Conservation (phyloP, 2,329 filamentous ascomycete species). For the Colletotrichum abscissum region DNA sequence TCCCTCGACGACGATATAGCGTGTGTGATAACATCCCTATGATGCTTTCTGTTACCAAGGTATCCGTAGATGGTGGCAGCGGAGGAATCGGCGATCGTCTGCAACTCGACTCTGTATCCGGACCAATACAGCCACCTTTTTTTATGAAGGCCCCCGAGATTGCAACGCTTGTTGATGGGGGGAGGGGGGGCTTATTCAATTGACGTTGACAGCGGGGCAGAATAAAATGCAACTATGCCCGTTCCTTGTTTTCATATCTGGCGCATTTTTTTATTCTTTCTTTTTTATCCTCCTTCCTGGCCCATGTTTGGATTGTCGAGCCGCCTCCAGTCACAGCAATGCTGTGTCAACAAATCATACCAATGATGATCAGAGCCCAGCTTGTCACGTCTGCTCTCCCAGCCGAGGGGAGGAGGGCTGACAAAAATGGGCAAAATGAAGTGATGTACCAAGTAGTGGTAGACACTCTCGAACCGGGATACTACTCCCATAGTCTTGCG, state of each 20-base stretch:
- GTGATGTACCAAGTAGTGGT: not conserved
- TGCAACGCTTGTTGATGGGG: not conserved
- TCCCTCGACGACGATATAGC: not conserved
- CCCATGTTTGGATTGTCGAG: not conserved
- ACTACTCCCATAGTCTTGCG: not conserved
- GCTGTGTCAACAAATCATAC: not conserved
- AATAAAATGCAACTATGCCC: not conserved
- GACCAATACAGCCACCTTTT: not conserved
- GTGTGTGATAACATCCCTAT: not conserved
- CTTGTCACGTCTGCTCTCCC: not conserved
- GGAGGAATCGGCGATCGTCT: not conserved
- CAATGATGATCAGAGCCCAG: not conserved
- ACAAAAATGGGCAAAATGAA: not conserved
- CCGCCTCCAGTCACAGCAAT: not conserved
- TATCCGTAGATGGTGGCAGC: no score
- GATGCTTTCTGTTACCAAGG: not conserved
- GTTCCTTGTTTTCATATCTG: conserved; percentile 13
- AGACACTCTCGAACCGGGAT: not conserved
- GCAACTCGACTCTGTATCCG: not conserved
- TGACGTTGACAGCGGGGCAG: conserved; percentile 20
- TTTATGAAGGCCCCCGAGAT: not conserved
- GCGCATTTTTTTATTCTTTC: conserved; percentile 1
- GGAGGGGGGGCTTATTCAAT: not conserved
- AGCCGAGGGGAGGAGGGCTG: not conserved
- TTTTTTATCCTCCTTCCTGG: not conserved